Percentiles rank a stretch among this genome's conserved stretches.
These are phyloP conservation scores for Beauveria varroae DNA, from an alignment of 2,329 filamentous ascomycete species.

Conservation along the genomic window DNA sequence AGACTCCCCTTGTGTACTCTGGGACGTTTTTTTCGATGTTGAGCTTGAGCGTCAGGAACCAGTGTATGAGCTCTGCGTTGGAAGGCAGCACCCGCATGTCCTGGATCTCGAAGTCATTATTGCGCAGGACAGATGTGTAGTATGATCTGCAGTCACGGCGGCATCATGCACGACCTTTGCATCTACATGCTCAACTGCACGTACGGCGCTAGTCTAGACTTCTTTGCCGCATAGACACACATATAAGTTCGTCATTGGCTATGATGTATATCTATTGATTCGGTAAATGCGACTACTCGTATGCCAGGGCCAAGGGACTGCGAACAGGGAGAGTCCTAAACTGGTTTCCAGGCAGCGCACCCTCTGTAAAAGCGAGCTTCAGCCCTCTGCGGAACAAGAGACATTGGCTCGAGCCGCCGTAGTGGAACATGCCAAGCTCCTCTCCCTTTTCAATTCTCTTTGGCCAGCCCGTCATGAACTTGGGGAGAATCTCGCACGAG, in stretches of 20 bases:
- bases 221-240: background rate
- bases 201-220: background rate
- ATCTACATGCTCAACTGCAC: background rate
- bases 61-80: slow-evolving; percentile 8
- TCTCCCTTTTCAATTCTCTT: slow-evolving; percentile 47
- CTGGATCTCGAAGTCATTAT: slow-evolving; percentile 4
- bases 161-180: background rate
- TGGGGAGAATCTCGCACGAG: slow-evolving; percentile 47
- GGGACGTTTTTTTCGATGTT: slow-evolving; percentile 9
- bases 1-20: background rate
- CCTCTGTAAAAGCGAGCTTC: slow-evolving; percentile 23
- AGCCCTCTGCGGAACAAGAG: slow-evolving; percentile 52
- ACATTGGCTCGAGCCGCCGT: slow-evolving; percentile 59
- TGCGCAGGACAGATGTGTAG: background rate
- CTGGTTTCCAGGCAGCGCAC: slow-evolving; percentile 12
- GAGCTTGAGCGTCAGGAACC: slow-evolving; percentile 4
- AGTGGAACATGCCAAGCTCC: slow-evolving; percentile 66
- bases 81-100: slow-evolving; percentile 9
- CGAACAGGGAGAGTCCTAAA: background rate
- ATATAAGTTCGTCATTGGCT: too few species aligned
- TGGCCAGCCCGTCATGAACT: slow-evolving; percentile 5
- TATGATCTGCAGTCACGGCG: background rate
- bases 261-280: background rate
- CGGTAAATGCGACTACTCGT: background rate
- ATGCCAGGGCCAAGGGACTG: background rate